Base-by-base conservation (phyloP, 129 eudicot genomes). In the Flaveria ramosissima region DNA sequence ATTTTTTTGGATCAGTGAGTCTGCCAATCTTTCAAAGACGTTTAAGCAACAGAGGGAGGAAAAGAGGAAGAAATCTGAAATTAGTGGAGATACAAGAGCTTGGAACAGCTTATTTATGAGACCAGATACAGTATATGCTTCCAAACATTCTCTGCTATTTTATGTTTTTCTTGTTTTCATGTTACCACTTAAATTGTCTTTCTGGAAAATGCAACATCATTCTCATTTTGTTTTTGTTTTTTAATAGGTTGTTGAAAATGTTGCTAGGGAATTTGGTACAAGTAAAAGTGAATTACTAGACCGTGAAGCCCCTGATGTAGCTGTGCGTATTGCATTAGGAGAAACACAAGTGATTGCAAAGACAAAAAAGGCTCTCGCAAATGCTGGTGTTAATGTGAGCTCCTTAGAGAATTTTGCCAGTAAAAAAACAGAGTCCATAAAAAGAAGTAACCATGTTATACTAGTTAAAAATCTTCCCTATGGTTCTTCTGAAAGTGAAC, bases 41-140 rank as follows among this genome's bases (percentile, higher is more conserved):
- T 85, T 95, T 61, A 95, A 95, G 90, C 88, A 86, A 68, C 68
- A 86, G 71, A 89, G 89, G 73, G 81, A 74, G 74, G 94, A 85
- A 43, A 92, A 91, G 70, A 89, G 85, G 85, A 95, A 92, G 89
- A 80, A 87, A 76, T 83, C 92, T 74, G 99, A 95, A 83, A 88
- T 89, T 66, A 56, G 86, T 71, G 99, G 97, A 71, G 88, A 89
- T 70, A 91, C 97, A 83, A 79, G 84, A 77, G 87, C 96, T 15
- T 95, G 99, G 99, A 89, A 91, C 74, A 89, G 85, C 82, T 88
- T 91, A 85, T 95, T 84, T 72, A 91, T 95, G 90, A 90, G 90
- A 75, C 78, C 97, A 71, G 99, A 95, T 80, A 91, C 99, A 9
- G 97, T 91, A 84, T 51, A 92, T 46, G 24, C 60, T 83, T 56